Conservation (phyloP, 768 basidiomycete species). For the Pholiota conissans region DNA sequence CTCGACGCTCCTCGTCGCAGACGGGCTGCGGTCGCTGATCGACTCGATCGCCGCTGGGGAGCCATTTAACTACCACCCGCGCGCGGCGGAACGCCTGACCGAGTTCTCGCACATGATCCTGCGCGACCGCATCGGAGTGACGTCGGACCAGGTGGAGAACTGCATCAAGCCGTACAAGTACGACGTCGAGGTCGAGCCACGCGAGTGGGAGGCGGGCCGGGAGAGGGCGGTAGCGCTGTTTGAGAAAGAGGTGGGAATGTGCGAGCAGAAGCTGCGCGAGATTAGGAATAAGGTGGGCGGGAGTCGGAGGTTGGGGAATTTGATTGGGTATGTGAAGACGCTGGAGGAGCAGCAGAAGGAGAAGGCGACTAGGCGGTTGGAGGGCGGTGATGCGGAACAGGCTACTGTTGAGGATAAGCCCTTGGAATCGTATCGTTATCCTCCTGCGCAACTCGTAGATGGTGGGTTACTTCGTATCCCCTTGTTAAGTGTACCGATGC, state of each 20-base stretch:
- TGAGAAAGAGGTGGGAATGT: constrained; percentile 81
- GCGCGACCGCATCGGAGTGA: constrained; percentile 88
- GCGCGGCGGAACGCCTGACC: constrained; percentile 84
- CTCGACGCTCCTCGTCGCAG: constrained; percentile 91
- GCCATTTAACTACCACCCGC: constrained; percentile 90
- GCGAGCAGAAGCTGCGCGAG: constrained; percentile 83
- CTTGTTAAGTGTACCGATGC: neutral
- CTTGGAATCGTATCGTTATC: constrained; percentile 84
- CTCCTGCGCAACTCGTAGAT: constrained; percentile 88
- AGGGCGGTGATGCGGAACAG: constrained; percentile 35
- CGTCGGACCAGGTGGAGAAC: constrained; percentile 99
- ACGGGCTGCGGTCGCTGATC: constrained; percentile 86
- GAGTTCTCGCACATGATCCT: constrained; percentile 93
- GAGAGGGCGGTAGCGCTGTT: constrained; percentile 75
- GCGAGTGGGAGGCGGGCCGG: constrained; percentile 91
- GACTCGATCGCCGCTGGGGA: constrained; percentile 87
- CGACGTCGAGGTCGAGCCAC: constrained; percentile 90
- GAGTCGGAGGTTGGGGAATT: constrained; percentile 66
- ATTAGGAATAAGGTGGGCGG: constrained; percentile 91
- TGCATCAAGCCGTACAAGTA: constrained; percentile 99
- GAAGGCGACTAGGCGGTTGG: constrained; percentile 52
- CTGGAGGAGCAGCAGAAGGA: constrained; percentile 79
- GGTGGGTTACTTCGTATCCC: constrained; percentile 49
- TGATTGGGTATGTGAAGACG: constrained; percentile 80
- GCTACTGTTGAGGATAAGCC: constrained; percentile 38